Evolutionary conservation across 2,329 filamentous ascomycete species (phyloP), one percentile per base, ranked within the genome.

Genomic region (Conoideocrella luteorostrata): DNA sequence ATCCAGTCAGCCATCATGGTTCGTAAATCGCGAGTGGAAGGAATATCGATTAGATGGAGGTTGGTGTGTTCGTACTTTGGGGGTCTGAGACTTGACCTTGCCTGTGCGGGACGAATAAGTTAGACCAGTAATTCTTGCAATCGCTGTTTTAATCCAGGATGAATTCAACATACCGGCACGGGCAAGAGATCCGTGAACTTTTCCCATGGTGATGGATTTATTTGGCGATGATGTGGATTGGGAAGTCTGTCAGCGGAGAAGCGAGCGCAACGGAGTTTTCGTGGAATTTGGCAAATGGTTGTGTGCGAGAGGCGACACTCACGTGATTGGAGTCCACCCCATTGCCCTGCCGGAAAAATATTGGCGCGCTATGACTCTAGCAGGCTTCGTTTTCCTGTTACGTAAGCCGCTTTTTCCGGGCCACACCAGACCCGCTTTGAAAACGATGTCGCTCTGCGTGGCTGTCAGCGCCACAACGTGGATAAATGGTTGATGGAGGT

Each of bases 41-140:
- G 3, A 18, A 17, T 15, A 21, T 29, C 18, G 32, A 4, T 15
- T 7, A 30, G 49, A 44, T n/a, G 43, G 43, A 7, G 44, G 37
- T 33, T 18, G 44, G 41, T 55, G 48, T 15, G 10, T 35, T 71
- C 79, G 71, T 79, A 89, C 86, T 82, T 91, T 90, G 66, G 86
- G 86, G 61, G 86, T 91, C 75, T 91, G 87, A 75, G 87, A 91
- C 86, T 95, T 94, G 83, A 95, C 89, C 82, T 95, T 95, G 78
- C 88, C 88, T 76, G 82, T 79, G 82, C 5, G 7, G 7, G 30
- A 7, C 18, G 4, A 10, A 71, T 63, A 51, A 61, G 56, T 53
- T 43, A 51, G 45, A 48, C 21, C 23, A 50, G 35, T 47, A 45
- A 39, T 18, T 33, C 7, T 4, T 22, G n/a, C n/a, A n/a, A n/a